Conservation (phyloP, 768 basidiomycete species). For the Hericium coralloides region DNA sequence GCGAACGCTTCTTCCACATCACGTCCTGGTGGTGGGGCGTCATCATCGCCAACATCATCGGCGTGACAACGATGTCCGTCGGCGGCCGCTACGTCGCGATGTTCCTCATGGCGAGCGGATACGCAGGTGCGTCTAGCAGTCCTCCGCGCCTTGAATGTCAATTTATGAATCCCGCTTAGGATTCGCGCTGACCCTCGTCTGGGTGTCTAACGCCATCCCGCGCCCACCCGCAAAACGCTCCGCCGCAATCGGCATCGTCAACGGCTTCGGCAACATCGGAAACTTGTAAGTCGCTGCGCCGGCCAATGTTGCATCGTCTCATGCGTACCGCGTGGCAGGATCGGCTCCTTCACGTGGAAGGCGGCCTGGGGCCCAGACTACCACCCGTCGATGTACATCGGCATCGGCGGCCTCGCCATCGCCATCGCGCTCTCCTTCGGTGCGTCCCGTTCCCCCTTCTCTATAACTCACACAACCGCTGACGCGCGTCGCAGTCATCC, state of each 20-base stretch:
- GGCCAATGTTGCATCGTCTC: background rate
- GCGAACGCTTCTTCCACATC: conserved; percentile 59
- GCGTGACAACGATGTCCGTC: conserved; percentile 41
- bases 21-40: conserved; percentile 49
- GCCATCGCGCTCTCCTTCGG: conserved; percentile 22
- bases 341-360: conserved; percentile 57
- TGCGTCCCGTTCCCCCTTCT: conserved; percentile 16
- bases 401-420: conserved; percentile 25
- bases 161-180: conserved; percentile 16
- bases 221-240: conserved; percentile 49
- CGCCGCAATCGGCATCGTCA: conserved; percentile 55
- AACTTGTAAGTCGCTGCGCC: conserved; percentile 35
- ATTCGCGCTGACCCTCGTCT: conserved; percentile 40
- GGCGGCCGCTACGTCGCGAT: conserved; percentile 50
- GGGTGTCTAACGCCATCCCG: conserved; percentile 53
- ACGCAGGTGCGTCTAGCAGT: conserved; percentile 23
- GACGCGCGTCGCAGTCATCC: conserved; percentile 27
- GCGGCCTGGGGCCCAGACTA: conserved; percentile 53
- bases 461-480: background rate
- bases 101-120: conserved; percentile 57
- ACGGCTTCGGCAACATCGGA: conserved; percentile 51
- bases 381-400: conserved; percentile 53
- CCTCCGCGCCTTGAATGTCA: background rate
- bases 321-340: conserved; percentile 24
- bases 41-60: conserved; percentile 54